Conservation (phyloP, 495 filamentous ascomycete genomes). For the Aspergillus diversus region DNA sequence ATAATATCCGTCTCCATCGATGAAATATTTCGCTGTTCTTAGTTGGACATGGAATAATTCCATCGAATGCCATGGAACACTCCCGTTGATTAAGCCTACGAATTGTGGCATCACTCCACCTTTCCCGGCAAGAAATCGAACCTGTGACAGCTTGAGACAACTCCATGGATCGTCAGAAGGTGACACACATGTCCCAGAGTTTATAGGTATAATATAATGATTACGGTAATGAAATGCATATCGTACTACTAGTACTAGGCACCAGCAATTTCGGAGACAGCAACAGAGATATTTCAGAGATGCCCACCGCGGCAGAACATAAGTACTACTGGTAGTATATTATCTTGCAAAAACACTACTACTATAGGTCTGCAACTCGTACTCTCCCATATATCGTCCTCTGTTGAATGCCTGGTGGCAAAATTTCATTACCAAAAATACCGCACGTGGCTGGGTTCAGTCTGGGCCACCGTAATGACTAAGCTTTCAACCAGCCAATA, state of each 20-base stretch:
- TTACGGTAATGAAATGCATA: background rate
- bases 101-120: background rate
- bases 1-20: too few species aligned
- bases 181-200: background rate
- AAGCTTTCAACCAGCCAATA: conserved; percentile 28
- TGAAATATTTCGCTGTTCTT: background rate
- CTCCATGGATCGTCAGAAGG: background rate
- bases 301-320: background rate
- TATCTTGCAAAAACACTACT: background rate
- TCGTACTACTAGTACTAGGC: background rate
- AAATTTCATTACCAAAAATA: conserved; percentile 1
- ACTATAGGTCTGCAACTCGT: too few species aligned
- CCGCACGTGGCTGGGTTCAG: background rate
- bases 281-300: background rate
- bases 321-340: background rate
- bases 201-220: too few species aligned
- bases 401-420: too few species aligned
- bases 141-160: background rate
- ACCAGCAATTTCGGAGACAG: background rate
- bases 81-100: background rate
- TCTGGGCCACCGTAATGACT: conserved; percentile 15
- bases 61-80: too few species aligned
- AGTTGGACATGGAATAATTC: background rate
- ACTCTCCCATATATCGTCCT: too few species aligned
- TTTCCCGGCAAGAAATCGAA: background rate